Evolutionary conservation across 768 basidiomycete species (phyloP).

Genomic region (Chlorophyllum brunneum): DNA sequence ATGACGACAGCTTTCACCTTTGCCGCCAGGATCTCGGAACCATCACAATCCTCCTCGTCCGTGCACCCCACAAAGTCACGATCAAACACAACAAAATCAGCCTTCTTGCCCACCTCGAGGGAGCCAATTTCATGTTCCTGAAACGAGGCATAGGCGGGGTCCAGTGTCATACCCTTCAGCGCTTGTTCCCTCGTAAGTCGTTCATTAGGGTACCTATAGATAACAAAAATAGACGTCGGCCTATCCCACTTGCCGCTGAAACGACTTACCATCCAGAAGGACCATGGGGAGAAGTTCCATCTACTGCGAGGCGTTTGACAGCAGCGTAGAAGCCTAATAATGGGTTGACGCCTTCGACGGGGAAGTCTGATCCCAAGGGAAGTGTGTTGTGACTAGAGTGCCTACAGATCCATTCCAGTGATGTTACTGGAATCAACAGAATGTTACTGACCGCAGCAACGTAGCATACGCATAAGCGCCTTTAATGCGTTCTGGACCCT

Average conservation of each 20-base stretch:
- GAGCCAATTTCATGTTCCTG: conserved; percentile 69
- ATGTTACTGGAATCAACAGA: conserved; percentile 22
- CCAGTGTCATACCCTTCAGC: conserved; percentile 86
- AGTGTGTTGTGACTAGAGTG: conserved; percentile 23
- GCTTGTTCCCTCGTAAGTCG: conserved; percentile 79
- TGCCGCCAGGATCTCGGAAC: conserved; percentile 55
- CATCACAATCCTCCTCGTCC: conserved; percentile 11
- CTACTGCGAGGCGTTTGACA: conserved; percentile 61
- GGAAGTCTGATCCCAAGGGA: conserved; percentile 91
- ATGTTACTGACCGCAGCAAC: conserved; percentile 52
- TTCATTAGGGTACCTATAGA: conserved; percentile 69
- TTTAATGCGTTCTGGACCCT: conserved; percentile 80
- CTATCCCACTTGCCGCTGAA: neutral
- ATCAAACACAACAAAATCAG: conserved; percentile 85
- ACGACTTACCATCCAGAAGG: conserved; percentile 68
- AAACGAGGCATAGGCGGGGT: conserved; percentile 87
- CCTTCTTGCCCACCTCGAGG: conserved; percentile 71
- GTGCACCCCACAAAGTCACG: conserved; percentile 49
- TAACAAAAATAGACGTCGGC: neutral
- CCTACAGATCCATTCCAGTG: conserved; percentile 38
- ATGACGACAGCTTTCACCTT: conserved; percentile 72
- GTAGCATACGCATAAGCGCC: conserved; percentile 90
- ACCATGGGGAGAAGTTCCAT: conserved; percentile 82
- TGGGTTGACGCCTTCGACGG: conserved; percentile 88
- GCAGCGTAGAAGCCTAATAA: conserved; percentile 89